phyloP scores from a whole-genome alignment of 768 basidiomycete genomes.

The Tulasnella sp. region DNA sequence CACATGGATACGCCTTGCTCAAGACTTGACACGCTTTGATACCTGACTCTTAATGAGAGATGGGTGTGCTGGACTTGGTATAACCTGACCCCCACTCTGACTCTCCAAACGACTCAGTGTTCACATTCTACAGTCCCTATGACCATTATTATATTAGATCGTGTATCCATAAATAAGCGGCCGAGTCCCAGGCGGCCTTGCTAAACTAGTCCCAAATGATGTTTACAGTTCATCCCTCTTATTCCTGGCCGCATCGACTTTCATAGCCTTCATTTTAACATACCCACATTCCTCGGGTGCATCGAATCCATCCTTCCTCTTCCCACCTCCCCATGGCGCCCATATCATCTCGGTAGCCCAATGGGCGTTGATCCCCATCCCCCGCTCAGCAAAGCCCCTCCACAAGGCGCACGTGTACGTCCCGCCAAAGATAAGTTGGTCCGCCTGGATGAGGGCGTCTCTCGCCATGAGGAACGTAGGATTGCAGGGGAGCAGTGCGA shows the following conservation, averaged over 20 bases:
- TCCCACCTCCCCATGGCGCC: conserved; percentile 91
- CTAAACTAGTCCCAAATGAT: no score
- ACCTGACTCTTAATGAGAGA: no score
- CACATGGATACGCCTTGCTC: no score
- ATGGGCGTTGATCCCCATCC: conserved; percentile 70
- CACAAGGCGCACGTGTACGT: conserved; percentile 87
- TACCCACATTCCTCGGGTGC: conserved; percentile 38
- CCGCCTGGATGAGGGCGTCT: conserved; percentile 86
- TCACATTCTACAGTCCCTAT: no score
- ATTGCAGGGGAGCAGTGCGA: neutral
- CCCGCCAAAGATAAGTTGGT: conserved; percentile 81
- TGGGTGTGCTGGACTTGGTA: no score
- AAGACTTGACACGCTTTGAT: no score
- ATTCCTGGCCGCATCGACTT: neutral
- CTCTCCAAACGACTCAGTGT: no score
- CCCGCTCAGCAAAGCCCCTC: conserved; percentile 76
- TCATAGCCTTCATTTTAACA: conserved; percentile 29
- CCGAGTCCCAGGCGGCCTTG: neutral
- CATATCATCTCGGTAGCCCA: conserved; percentile 51
- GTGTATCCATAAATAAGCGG: neutral
- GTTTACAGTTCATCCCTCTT: neutral
- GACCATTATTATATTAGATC: no score
- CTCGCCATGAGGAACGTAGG: conserved; percentile 76
- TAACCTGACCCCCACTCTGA: no score
- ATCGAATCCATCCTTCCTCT: conserved; percentile 50